phyloP scores from a whole-genome alignment of 1,284 basidiomycete species.

The Volvariella volvacea region DNA sequence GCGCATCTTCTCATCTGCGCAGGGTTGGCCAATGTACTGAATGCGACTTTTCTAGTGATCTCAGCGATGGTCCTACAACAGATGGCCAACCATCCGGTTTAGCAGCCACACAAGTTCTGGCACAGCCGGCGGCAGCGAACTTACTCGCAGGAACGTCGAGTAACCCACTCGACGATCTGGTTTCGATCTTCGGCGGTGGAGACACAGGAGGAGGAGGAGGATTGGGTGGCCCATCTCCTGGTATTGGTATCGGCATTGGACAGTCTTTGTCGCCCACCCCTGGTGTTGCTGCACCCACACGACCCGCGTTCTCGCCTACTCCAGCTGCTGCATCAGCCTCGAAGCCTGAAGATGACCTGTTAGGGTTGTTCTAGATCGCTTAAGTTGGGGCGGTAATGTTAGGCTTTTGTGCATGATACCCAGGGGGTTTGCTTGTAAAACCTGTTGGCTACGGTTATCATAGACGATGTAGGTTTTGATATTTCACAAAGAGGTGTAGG shows the following conservation, averaged over 20 bases:
- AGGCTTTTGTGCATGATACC: no score
- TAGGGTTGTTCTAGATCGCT: slow-evolving; percentile 36
- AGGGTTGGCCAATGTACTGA: neutral
- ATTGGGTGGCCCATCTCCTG: slow-evolving; percentile 5
- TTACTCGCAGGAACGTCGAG: slow-evolving; percentile 64
- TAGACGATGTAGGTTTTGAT: no score
- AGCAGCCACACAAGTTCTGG: slow-evolving; percentile 67
- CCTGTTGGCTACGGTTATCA: no score
- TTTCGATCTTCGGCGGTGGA: slow-evolving; percentile 74
- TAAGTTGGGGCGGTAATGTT: slow-evolving; percentile 6
- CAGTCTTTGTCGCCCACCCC: slow-evolving; percentile 10
- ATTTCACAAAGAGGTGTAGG: no score
- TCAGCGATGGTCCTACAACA: slow-evolving; percentile 66
- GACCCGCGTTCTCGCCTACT: slow-evolving; percentile 15
- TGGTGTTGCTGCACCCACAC: slow-evolving; percentile 15
- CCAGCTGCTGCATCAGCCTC: slow-evolving; percentile 16
- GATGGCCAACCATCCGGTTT: slow-evolving; percentile 65
- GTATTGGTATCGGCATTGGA: slow-evolving; percentile 10
- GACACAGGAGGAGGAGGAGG: neutral
- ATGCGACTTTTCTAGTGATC: slow-evolving; percentile 44
- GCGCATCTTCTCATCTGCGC: slow-evolving; percentile 10
- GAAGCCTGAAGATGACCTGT: slow-evolving; percentile 36
- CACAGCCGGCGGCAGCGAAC: slow-evolving; percentile 64
- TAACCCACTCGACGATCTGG: slow-evolving; percentile 88
- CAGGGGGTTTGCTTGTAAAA: no score